phyloP scores from a whole-genome alignment of 2,329 filamentous ascomycete genomes.

The Colletotrichum eremochloae region DNA sequence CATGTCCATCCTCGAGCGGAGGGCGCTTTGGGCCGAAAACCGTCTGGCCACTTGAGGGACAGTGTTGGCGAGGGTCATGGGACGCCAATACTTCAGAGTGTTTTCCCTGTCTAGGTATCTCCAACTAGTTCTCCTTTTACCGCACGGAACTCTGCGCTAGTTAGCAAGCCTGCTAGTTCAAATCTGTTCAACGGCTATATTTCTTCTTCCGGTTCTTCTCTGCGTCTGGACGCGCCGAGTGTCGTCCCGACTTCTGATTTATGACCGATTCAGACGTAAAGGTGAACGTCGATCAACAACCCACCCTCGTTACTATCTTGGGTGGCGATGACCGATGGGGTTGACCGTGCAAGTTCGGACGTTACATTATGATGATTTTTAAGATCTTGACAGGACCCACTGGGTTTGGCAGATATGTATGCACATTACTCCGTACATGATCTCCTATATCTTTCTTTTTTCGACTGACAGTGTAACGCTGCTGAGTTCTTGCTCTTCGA shows the following conservation, averaged over 20 bases:
- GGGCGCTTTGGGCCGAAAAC: slow-evolving; percentile 29
- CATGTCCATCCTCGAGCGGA: slow-evolving; percentile 8
- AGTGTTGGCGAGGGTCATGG: neutral
- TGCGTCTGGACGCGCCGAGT: neutral
- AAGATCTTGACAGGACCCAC: neutral
- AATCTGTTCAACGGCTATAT: neutral
- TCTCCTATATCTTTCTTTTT: neutral
- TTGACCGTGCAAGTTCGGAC: slow-evolving; percentile 11
- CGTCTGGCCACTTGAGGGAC: slow-evolving; percentile 27
- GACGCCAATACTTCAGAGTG: neutral
- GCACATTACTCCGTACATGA: neutral
- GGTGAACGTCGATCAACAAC: slow-evolving; percentile 22
- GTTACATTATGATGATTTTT: neutral
- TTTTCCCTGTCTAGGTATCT: slow-evolving; percentile 1
- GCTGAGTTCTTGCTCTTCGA: neutral
- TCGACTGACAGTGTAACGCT: slow-evolving; percentile 13
- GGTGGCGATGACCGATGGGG: slow-evolving; percentile 3
- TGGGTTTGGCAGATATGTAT: neutral
- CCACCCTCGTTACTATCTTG: slow-evolving; percentile 15
- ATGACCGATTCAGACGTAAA: slow-evolving; percentile 23
- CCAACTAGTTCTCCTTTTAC: neutral
- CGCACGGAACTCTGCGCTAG: neutral
- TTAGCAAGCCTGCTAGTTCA: neutral
- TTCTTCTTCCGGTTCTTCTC: slow-evolving; percentile 7
- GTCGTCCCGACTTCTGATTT: slow-evolving; percentile 5